These are phyloP conservation scores for Porcisia hertigi DNA, from an alignment of 208 protist genomes.

Conservation along the genomic window DNA sequence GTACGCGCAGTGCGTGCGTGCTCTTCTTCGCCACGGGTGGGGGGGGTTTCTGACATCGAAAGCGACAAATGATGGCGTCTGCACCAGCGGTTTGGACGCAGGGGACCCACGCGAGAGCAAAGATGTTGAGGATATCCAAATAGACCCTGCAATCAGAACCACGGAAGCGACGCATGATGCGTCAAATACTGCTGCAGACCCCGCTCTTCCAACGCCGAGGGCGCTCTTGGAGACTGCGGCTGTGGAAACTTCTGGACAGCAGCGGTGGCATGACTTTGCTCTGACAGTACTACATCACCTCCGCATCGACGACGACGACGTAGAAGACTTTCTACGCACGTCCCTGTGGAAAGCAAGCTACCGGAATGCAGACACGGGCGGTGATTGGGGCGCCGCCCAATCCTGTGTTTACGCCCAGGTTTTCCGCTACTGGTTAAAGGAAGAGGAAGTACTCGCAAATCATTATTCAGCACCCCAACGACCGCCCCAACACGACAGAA, in stretches of 20 bases:
- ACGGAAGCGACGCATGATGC: neutral
- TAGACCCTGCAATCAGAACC: neutral
- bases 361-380: constrained; percentile 16
- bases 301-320: constrained; percentile 9
- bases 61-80: neutral
- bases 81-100: neutral
- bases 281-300: constrained; percentile 12
- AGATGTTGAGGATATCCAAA: neutral
- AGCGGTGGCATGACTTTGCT: constrained; percentile 15
- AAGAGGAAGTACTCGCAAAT: constrained; percentile 3
- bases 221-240: neutral
- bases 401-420: constrained; percentile 20
- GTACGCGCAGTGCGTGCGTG: constrained; percentile 27
- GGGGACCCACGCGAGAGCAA: neutral
- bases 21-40: constrained; percentile 23
- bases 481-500: neutral
- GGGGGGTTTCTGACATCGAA: neutral
- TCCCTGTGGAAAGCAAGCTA: constrained; percentile 19
- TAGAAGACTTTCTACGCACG: constrained; percentile 2
- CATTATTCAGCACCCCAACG: neutral
- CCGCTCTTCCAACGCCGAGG: neutral
- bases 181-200: neutral
- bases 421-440: constrained; percentile 19
- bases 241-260: neutral
- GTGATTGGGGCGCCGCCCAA: constrained; percentile 25